A percentile compares a stretch with the other conserved stretches of the same genome.
Conservation (phyloP, 768 basidiomycete species). For the Suillus fuscotomentosus region DNA sequence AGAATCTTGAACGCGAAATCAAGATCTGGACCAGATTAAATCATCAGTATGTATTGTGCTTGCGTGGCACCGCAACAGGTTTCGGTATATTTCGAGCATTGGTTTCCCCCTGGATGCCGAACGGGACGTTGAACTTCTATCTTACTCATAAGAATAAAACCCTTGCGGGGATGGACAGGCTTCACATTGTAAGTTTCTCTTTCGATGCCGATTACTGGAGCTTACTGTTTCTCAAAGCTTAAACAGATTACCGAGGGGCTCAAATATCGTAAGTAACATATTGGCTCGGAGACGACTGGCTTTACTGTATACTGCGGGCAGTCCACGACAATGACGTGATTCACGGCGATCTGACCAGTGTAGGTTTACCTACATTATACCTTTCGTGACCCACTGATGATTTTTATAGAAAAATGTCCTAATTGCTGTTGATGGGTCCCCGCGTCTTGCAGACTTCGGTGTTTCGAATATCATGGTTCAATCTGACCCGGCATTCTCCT, state of each 20-base stretch:
- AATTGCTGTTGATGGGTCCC: conserved; percentile 28
- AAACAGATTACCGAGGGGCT: conserved; percentile 15
- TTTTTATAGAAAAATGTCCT: conserved; percentile 32
- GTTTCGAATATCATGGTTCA: conserved; percentile 30
- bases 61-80: conserved; percentile 17
- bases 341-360: conserved; percentile 47
- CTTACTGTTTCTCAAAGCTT: neutral
- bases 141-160: conserved; percentile 14
- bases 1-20: conserved; percentile 22
- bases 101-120: conserved; percentile 41
- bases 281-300: too few relatives aligned
- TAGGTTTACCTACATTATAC: conserved; percentile 12
- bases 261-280: conserved; percentile 11
- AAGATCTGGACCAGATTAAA: conserved; percentile 19
- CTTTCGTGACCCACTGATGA: neutral
- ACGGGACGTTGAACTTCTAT: conserved; percentile 31
- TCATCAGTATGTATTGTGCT: conserved; percentile 19
- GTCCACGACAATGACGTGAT: conserved; percentile 30
- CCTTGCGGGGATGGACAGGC: neutral
- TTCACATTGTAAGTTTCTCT: conserved; percentile 15
- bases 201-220: neutral
- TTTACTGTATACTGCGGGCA: neutral
- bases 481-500: conserved; percentile 16
- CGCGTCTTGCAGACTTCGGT: conserved; percentile 37
- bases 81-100: conserved; percentile 24